These are phyloP conservation scores for Stemphylium beticola DNA, from an alignment of 2,329 filamentous ascomycete genomes.

Conservation along the genomic window DNA sequence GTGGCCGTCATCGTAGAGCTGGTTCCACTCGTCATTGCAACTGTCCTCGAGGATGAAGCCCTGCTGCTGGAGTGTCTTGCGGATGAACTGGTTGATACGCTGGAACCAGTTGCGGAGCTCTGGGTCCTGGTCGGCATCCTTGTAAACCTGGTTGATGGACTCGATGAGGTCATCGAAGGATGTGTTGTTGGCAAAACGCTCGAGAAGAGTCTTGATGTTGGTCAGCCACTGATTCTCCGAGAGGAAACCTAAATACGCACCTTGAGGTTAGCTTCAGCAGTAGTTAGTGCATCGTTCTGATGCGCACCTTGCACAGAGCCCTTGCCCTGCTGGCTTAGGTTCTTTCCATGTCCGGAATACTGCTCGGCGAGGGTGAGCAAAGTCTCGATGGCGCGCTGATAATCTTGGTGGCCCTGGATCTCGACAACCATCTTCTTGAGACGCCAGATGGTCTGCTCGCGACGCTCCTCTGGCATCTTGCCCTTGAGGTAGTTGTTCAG, in stretches of 20 bases:
- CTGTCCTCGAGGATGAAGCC: slow-evolving; percentile 87
- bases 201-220: slow-evolving; percentile 74
- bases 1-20: slow-evolving; percentile 81
- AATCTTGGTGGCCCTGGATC: slow-evolving; percentile 93
- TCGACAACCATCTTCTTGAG: slow-evolving; percentile 98
- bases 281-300: slow-evolving; percentile 65
- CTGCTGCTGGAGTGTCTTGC: slow-evolving; percentile 83
- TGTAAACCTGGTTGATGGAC: slow-evolving; percentile 83
- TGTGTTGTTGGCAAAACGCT: slow-evolving; percentile 94
- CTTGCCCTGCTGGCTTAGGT: slow-evolving; percentile 67
- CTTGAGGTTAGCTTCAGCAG: slow-evolving; percentile 80
- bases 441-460: slow-evolving; percentile 89
- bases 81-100: slow-evolving; percentile 75
- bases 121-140: slow-evolving; percentile 82
- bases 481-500: slow-evolving; percentile 77
- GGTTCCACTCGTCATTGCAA: slow-evolving; percentile 81
- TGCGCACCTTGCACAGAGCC: slow-evolving; percentile 76
- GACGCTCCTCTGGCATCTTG: slow-evolving; percentile 91
- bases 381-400: slow-evolving; percentile 88
- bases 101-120: slow-evolving; percentile 93
- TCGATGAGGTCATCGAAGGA: slow-evolving; percentile 86
- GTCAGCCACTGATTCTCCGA: slow-evolving; percentile 57
- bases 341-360: slow-evolving; percentile 77
- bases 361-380: slow-evolving; percentile 82
- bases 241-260: slow-evolving; percentile 57